phyloP scores from a whole-genome alignment of 371 early-diverging fungal species.

The Conidiobolus incongruus region DNA sequence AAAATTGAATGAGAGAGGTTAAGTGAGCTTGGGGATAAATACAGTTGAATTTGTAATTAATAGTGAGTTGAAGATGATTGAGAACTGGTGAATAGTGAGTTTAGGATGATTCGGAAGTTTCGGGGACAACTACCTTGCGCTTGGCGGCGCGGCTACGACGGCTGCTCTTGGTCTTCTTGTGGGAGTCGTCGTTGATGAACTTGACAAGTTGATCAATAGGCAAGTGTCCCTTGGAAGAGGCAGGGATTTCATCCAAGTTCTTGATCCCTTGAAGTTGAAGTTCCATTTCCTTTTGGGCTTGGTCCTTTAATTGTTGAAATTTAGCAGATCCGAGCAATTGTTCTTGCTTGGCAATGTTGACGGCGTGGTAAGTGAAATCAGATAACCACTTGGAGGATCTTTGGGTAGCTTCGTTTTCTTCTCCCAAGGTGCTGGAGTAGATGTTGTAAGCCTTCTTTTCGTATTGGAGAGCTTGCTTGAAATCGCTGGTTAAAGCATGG shows the following conservation, averaged over 20 bases:
- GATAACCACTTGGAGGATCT: slow-evolving; percentile 46
- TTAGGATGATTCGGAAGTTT: too few species aligned
- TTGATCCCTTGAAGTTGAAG: background rate
- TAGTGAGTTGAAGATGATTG: too few species aligned
- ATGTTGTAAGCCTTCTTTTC: slow-evolving; percentile 51
- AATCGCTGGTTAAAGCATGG: slow-evolving; percentile 48
- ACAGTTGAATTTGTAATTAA: too few species aligned
- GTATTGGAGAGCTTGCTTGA: slow-evolving; percentile 40
- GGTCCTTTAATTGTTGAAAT: background rate
- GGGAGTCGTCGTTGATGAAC: slow-evolving; percentile 20
- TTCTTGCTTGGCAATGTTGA: slow-evolving; percentile 7
- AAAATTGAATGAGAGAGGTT: too few species aligned
- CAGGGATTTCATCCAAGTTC: background rate
- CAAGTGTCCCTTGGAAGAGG: slow-evolving; percentile 20
- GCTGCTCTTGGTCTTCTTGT: background rate
- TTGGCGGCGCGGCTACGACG: background rate
- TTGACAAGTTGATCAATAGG: slow-evolving; percentile 34
- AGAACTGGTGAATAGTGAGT: too few species aligned
- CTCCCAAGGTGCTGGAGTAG: slow-evolving; percentile 37
- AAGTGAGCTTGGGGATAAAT: too few species aligned
- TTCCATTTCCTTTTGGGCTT: background rate
- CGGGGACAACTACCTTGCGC: too few species aligned
- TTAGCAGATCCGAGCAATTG: background rate
- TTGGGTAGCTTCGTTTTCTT: slow-evolving; percentile 45
- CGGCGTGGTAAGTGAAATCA: slow-evolving; percentile 34